phyloP scores from a whole-genome alignment of 148 eudicot genomes.

The Beta vulgaris region DNA sequence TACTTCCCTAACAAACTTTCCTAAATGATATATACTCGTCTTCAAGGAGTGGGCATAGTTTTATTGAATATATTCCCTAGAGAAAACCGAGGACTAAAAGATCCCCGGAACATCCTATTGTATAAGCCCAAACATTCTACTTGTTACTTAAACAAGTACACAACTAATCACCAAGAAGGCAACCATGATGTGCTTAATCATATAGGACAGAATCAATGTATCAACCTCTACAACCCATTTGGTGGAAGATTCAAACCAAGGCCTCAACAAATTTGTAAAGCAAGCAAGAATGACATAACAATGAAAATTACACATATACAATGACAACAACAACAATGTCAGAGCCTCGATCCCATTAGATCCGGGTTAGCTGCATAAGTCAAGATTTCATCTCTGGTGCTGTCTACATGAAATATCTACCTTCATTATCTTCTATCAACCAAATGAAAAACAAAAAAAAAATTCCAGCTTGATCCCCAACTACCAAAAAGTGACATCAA shows the following conservation, averaged over 20 bases:
- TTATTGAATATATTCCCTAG: background rate
- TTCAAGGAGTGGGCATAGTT: background rate
- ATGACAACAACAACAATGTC: constrained; percentile 4
- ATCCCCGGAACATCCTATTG: background rate
- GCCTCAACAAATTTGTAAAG: constrained; percentile 18
- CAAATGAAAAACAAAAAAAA: too few relatives aligned
- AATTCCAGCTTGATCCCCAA: constrained; percentile 9
- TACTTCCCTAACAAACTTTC: background rate
- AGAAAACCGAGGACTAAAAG: background rate
- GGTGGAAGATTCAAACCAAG: constrained; percentile 18
- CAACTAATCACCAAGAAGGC: background rate
- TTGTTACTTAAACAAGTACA: background rate
- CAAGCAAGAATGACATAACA: constrained; percentile 9
- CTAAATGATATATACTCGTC: too few relatives aligned
- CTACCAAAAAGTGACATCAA: constrained; percentile 12
- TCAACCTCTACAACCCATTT: constrained; percentile 24
- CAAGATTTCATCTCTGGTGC: too few relatives aligned
- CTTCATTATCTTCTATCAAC: too few relatives aligned
- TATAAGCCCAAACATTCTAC: background rate
- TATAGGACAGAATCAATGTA: constrained; percentile 18
- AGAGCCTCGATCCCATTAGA: too few relatives aligned
- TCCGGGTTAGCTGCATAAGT: too few relatives aligned
- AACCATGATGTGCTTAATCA: background rate
- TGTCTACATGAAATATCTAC: too few relatives aligned
- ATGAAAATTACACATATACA: background rate